phyloP scores from a whole-genome alignment of 2,329 filamentous ascomycete species.

The Diaporthe australafricana region DNA sequence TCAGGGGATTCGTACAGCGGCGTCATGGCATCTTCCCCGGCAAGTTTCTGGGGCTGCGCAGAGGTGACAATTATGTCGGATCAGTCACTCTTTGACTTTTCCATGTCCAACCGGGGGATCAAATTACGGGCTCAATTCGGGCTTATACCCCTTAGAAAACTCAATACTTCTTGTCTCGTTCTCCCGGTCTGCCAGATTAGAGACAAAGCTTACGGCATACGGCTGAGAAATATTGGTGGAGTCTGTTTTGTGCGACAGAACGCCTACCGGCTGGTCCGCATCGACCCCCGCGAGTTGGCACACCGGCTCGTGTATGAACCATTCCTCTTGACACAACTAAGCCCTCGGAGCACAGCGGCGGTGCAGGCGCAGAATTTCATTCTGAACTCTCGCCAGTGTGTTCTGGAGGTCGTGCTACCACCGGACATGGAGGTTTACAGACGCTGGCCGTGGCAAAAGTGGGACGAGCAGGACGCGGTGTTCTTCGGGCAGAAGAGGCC shows the following conservation, averaged over 20 bases:
- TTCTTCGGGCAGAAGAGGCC: background rate
- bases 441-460: conserved; percentile 31
- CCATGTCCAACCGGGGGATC: conserved; percentile 31
- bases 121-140: conserved; percentile 24
- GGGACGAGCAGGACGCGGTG: conserved; percentile 23
- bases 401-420: conserved; percentile 1
- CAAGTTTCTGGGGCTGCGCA: background rate
- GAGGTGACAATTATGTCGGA: background rate
- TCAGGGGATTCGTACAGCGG: background rate
- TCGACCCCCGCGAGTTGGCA: background rate
- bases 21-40: conserved; percentile 25
- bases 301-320: conserved; percentile 25
- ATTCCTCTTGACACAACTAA: conserved; percentile 1
- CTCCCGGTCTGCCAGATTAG: conserved; percentile 21
- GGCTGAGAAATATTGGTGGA: conserved; percentile 4
- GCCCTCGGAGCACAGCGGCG: background rate
- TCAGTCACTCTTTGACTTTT: conserved; percentile 21
- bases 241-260: conserved; percentile 26
- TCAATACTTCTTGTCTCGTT: background rate
- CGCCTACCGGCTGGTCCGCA: background rate
- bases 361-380: background rate
- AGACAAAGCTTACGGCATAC: background rate
- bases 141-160: background rate
- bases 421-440: conserved; percentile 13
- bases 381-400: background rate